These are phyloP conservation scores for Neoboletus subvelutipes DNA, from an alignment of 768 basidiomycete genomes.

Conservation along the genomic window DNA sequence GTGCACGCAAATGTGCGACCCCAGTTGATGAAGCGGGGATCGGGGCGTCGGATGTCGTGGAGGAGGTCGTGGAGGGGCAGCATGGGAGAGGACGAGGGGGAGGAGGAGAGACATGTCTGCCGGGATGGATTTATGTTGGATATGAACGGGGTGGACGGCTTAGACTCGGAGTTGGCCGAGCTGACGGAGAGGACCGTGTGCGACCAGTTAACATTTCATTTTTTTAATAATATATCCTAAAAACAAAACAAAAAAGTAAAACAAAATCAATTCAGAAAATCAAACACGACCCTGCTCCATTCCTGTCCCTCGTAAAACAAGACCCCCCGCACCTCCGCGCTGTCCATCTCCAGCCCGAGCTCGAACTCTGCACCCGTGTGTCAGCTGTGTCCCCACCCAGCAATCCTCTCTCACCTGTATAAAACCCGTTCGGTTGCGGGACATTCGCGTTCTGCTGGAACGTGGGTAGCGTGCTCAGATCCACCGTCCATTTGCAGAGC, in stretches of 20 bases:
- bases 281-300: slow-evolving; percentile 74
- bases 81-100: not conserved
- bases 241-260: not conserved
- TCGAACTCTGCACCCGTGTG: slow-evolving; percentile 61
- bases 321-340: slow-evolving; percentile 83
- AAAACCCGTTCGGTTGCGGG: slow-evolving; percentile 64
- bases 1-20: slow-evolving; percentile 71
- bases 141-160: not conserved
- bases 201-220: not conserved
- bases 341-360: slow-evolving; percentile 79
- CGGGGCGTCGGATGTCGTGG: slow-evolving; percentile 8
- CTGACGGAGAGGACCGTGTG: not conserved
- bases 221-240: not conserved
- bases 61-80: slow-evolving; percentile 31
- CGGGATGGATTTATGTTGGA: not conserved
- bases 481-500: slow-evolving; percentile 86
- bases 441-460: slow-evolving; percentile 71
- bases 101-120: not conserved
- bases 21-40: slow-evolving; percentile 78
- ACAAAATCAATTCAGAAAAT: slow-evolving; percentile 39
- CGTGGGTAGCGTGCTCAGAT: slow-evolving; percentile 72
- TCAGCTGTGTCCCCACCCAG: not conserved
- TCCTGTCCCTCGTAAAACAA: slow-evolving; percentile 72
- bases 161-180: slow-evolving; percentile 3
- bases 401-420: slow-evolving; percentile 53